Evolutionary conservation across 169 alveolate species (phyloP).

Genomic region (Plasmodium vinckei): DNA sequence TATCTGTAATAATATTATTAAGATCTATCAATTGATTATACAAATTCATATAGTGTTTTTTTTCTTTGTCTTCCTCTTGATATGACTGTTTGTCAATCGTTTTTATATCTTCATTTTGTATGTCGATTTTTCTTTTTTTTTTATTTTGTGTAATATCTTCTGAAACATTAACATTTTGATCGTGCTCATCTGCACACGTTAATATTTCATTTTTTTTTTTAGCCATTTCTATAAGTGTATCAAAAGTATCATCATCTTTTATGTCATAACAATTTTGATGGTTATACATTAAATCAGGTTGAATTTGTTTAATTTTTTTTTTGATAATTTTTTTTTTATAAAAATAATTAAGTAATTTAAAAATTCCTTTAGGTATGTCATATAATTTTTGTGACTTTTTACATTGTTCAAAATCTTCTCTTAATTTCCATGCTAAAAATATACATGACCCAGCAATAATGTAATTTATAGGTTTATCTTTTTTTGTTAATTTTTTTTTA

Average conservation of each 20-base stretch:
- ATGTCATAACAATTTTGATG: background rate
- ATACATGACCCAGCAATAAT: slow-evolving; percentile 58
- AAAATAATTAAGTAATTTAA: slow-evolving; percentile 52
- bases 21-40: slow-evolving; percentile 13
- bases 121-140: background rate
- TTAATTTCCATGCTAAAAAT: slow-evolving; percentile 59
- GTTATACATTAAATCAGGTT: slow-evolving; percentile 10
- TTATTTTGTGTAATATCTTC: background rate
- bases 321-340: slow-evolving; percentile 51
- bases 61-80: background rate
- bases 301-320: slow-evolving; percentile 31
- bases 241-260: slow-evolving; percentile 10
- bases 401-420: slow-evolving; percentile 41
- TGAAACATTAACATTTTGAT: background rate
- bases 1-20: slow-evolving; percentile 8
- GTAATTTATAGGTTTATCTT: slow-evolving; percentile 18
- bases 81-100: background rate
- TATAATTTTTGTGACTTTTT: slow-evolving; percentile 29
- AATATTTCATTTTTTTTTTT: background rate
- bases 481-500: slow-evolving; percentile 19
- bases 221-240: slow-evolving; percentile 2
- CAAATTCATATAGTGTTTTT: background rate
- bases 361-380: slow-evolving; percentile 55
- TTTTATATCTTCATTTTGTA: background rate
- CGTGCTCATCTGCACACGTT: background rate